Percentiles rank a stretch among this genome's conserved stretches.
phyloP scores from a whole-genome alignment of 371 early-diverging fungal species.

The Chytridium lagenaria region DNA sequence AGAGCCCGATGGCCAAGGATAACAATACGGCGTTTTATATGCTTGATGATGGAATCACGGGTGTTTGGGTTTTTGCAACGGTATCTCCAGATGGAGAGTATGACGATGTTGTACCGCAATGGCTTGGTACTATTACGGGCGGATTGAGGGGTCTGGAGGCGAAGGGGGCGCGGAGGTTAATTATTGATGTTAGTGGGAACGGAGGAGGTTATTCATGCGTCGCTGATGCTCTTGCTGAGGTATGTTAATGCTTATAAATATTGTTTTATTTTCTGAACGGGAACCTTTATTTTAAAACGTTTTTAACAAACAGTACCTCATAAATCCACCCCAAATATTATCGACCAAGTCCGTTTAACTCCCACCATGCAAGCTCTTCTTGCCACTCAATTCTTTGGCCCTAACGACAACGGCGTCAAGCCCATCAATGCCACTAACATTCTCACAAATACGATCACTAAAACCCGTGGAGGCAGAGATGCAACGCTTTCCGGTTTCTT shows the following conservation, averaged over 20 bases:
- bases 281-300: neutral
- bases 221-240: constrained; percentile 9
- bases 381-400: neutral
- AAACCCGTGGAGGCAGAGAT: neutral
- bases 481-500: neutral
- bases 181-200: constrained; percentile 40
- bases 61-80: constrained; percentile 3
- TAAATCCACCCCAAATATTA: neutral
- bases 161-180: constrained; percentile 31
- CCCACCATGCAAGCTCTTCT: neutral
- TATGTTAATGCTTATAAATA: neutral
- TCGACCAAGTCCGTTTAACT: neutral
- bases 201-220: constrained; percentile 33
- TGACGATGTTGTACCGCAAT: neutral
- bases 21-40: constrained; percentile 1
- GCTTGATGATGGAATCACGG: neutral
- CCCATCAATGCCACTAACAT: neutral
- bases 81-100: neutral
- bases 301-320: constrained; percentile 2
- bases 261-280: neutral
- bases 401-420: neutral
- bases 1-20: neutral
- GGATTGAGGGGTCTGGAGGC: constrained; percentile 30
- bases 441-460: neutral
- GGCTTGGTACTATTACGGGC: constrained; percentile 15